Evolutionary conservation across 1,139 yeast species (phyloP).

Genomic region (Geotrichum carabidarum): DNA sequence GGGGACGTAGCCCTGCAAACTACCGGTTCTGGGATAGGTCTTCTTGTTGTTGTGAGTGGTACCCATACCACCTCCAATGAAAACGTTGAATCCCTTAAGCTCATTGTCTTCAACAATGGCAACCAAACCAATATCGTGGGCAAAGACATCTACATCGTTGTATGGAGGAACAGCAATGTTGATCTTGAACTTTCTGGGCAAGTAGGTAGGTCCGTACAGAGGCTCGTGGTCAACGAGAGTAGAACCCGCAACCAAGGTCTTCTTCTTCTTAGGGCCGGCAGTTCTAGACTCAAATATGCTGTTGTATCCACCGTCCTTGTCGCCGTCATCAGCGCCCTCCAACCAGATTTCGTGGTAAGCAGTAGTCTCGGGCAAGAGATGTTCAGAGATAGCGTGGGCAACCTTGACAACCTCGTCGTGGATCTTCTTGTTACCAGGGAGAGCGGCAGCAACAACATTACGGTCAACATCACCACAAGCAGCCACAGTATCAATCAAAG

Average conservation of each 20-base stretch:
- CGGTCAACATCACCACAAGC: conserved; percentile 99
- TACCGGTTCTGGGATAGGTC: conserved; percentile 94
- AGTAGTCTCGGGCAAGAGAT: conserved; percentile 82
- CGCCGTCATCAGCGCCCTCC: conserved; percentile 75
- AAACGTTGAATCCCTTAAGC: conserved; percentile 70
- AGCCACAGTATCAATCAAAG: conserved; percentile 87
- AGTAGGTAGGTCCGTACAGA: conserved; percentile 74
- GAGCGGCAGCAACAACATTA: conserved; percentile 87
- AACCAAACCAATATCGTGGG: conserved; percentile 89
- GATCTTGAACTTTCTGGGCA: conserved; percentile 94
- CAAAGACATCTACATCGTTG: conserved; percentile 95
- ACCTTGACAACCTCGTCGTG: conserved; percentile 67
- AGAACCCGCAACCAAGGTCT: conserved; percentile 75
- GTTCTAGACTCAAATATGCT: conserved; percentile 68
- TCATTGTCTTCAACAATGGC: conserved; percentile 70
- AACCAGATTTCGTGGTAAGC: conserved; percentile 98
- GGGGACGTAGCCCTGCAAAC: conserved; percentile 71
- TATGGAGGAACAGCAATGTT: conserved; percentile 94
- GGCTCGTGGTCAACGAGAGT: conserved; percentile 65
- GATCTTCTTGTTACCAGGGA: conserved; percentile 77
- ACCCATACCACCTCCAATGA: conserved; percentile 99
- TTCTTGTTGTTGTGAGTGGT: conserved; percentile 93
- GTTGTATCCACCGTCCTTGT: conserved; percentile 55
- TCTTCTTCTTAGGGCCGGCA: conserved; percentile 73
- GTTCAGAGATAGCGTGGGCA: conserved; percentile 68